Evolutionary conservation across 179 eudicot species (phyloP), one percentile per base, ranked within the genome.

Genomic region (Amaranthus tricolor): DNA sequence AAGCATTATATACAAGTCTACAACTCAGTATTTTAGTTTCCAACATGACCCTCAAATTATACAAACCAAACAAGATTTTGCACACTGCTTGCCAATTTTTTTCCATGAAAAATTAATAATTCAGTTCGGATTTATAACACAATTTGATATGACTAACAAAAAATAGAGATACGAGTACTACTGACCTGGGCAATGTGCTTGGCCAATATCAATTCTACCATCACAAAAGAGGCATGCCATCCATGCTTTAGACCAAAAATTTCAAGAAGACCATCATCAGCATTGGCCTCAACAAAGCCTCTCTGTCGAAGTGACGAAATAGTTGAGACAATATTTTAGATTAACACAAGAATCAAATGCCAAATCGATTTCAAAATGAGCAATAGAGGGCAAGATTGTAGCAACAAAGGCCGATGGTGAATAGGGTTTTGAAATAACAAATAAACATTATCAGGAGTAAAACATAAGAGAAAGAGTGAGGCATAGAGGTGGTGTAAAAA

Each of bases 211-310:
- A 95, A 88, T 82, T 93, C 97, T 17, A 84, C 92, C 97, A 95
- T 87, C 69, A 95, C 99, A 68, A 95, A 89, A 50, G 99, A 95
- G 68, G 99, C 99, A 81, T 95, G 99, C 99, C 99, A 95, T 64
- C 99, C 98, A 66, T 95, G 98, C 81, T 95, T 93, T 7, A 95
- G 81, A 77, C 99, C 99, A 52, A 95, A 95, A 14, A 95, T 82
- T 88, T 95, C 99, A 57, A 95, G 58, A 73, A 86, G 89, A 68
- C 99, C 99, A 63, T 95, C 99, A 86, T 95, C 99, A 8, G 86
- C 89, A 48, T 89, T 91, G 48, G 99, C 96, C 82, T 86, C 91
- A 51, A 95, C 98, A 83, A 93, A 95, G 47, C 98, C 99, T 85
- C 84, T 91, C 98, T 94, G 89, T 51, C 80, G 24, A 57, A 59